Conservation (phyloP, 352 stramenopile species). For the Globisporangium cystogenes region DNA sequence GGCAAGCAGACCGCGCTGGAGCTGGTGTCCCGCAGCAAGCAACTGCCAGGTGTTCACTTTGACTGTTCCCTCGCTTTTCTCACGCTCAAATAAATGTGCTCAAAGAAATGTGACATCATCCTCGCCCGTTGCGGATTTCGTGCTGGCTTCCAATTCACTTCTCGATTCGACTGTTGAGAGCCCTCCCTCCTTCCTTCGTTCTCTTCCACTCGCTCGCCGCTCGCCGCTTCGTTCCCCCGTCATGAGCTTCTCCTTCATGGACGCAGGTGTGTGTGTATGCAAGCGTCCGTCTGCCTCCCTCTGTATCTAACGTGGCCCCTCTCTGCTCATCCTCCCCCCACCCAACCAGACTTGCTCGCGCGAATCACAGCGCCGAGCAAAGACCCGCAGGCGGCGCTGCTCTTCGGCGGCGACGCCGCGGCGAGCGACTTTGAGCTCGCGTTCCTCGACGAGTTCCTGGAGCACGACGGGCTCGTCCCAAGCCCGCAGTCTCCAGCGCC, state of each 20-base stretch:
- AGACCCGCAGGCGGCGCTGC: neutral
- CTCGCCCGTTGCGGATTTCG: neutral
- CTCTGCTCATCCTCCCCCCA: neutral
- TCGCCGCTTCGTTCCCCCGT: neutral
- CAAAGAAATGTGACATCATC: neutral
- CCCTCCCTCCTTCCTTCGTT: no score
- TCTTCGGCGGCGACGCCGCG: neutral
- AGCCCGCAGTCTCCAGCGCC: constrained; percentile 12
- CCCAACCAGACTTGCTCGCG: neutral
- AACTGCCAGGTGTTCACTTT: no score
- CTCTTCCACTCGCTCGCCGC: no score
- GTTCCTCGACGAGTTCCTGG: constrained; percentile 48
- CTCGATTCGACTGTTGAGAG: no score
- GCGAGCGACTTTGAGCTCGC: constrained; percentile 26
- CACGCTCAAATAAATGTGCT: no score
- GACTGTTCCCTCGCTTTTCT: neutral
- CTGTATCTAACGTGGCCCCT: neutral
- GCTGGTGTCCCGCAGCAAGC: no score
- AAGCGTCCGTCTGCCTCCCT: neutral
- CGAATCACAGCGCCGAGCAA: neutral
- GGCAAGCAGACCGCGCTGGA: no score
- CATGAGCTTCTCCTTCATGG: neutral
- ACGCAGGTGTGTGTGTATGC: neutral
- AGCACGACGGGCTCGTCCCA: constrained; percentile 26
- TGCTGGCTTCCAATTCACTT: neutral